Evolutionary conservation across 192 early-diverging fungal genomes (phyloP), one percentile per base, ranked within the genome.

Genomic region (Paraglomus occultum): DNA sequence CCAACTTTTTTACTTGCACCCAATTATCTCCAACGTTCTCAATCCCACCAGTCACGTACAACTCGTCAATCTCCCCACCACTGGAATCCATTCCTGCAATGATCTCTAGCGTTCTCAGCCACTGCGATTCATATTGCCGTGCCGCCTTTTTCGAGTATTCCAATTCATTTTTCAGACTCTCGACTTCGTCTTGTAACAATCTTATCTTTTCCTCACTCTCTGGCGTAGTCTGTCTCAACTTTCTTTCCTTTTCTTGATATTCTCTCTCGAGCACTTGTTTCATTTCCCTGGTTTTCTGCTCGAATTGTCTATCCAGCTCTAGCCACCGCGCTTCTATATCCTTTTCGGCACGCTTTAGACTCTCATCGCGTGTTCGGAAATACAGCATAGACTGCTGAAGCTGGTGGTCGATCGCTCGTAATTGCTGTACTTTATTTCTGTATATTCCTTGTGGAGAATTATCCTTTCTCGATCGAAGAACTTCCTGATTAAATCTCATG

Each of bases 301-400:
- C 67, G 40, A 49, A 70, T 49, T 70, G 55, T 50, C 67, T 53
- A 48, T 70, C 67, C 40, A 70, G 40, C 59, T 70, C 67, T 22
- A 70, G 50, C 67, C 55, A 70, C 14, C 53, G 53, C 38, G 45
- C 14, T 59, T 70, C 55, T 40, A 70, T 43, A 60, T 70, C 67
- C 50, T 59, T 70, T 38, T 70, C 67, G 3, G 55, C 18, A 18
- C 67, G 42, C 50, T 49, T 20, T 59, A 70, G 50, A 59, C 67
- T 70, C 59, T 70, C 67, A 57, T 70, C 67, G 15, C 55, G 20
- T 48, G 55, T 70, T 70, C 59, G 44, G 59, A 70, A 70, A 70
- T 49, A 59, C 9, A 70, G 22, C 17, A 70, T 57, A 1, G 55
- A 59, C 49, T 70, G 51, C 59, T 70, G 67, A 6, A 70, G 51